These are phyloP conservation scores for Macrophomina pseudophaseolina DNA, from an alignment of 2,329 filamentous ascomycete genomes.

Conservation along the genomic window DNA sequence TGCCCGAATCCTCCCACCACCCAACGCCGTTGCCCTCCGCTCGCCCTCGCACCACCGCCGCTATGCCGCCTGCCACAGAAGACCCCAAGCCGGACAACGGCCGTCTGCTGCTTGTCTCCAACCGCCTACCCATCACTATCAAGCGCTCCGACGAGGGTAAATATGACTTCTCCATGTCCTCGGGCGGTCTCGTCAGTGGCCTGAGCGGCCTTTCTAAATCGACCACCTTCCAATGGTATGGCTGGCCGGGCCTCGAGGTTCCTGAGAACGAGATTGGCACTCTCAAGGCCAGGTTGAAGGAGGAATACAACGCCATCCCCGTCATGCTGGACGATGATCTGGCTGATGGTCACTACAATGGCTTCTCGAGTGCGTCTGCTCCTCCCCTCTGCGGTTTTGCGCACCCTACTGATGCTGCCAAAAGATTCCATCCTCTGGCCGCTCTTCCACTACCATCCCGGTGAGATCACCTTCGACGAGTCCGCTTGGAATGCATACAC, in stretches of 20 bases:
- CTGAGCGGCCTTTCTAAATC: constrained; percentile 90
- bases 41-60: constrained; percentile 24
- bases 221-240: constrained; percentile 97
- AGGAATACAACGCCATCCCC: constrained; percentile 87
- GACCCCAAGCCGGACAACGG: constrained; percentile 43
- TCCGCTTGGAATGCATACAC: constrained; percentile 91
- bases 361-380: constrained; percentile 79
- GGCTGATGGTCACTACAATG: constrained; percentile 95
- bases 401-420: constrained; percentile 19
- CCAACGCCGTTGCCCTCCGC: neutral
- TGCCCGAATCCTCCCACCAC: neutral
- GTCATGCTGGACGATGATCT: constrained; percentile 94
- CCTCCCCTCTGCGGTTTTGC: neutral
- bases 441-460: constrained; percentile 97
- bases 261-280: constrained; percentile 78
- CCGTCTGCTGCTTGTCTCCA: constrained; percentile 83
- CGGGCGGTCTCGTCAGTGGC: constrained; percentile 91
- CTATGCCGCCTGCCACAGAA: constrained; percentile 43
- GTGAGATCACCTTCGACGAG: constrained; percentile 98
- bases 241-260: constrained; percentile 93
- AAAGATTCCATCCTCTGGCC: constrained; percentile 97
- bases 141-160: constrained; percentile 90
- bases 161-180: constrained; percentile 96
- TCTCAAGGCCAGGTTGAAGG: constrained; percentile 78
- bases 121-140: constrained; percentile 94